Evolutionary conservation across 768 basidiomycete genomes (phyloP), one percentile per base, ranked within the genome.

Genomic region (Tulasnella sp.): DNA sequence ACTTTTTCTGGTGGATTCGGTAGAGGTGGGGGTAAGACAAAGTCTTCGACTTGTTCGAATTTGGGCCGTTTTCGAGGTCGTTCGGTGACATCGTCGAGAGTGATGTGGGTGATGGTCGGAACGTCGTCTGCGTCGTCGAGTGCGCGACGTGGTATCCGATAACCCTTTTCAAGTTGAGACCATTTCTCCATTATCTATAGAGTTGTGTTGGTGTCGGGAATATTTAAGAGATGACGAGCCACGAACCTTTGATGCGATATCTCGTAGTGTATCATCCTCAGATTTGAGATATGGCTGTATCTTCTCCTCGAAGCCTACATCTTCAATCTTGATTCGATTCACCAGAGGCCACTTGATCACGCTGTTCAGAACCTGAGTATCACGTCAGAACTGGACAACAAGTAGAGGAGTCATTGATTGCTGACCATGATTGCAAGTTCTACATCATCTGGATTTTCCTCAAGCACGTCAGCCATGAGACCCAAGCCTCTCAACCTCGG

Each of bases 401-500:
- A n/a, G 25, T 3, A 24, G 28, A 2, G 8, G 29, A 25, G 25
- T 34, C 37, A 51, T 13, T 19, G 1, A 35, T 32, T 2, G 68
- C 83, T 37, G 55, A 91, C 91, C 58, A 81, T 65, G 10, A 71
- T 64, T n/a, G 79, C 65, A 34, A 93, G 68, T 34, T 91, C 86
- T 28, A 68, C 42, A 60, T 98, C 88, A 15, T 73, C 69, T 9
- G 61, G 61, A 57, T 89, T 69, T 60, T 96, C 90, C 32, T 83
- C 77, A 27, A 98, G 67, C 33, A 96, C 72, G 60, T 84, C 87
- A 39, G 78, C 81, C 88, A 98, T 92, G 13, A 91, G 69, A 65
- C 82, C 85, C 63, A 92, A 86, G 2, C 92, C 92, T 61, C 95
- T 88, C 60, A 96, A 69, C 4, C 90, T 82, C 78, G 95, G 83